phyloP scores from a whole-genome alignment of 495 filamentous ascomycete genomes.

The Thozetella sp. region DNA sequence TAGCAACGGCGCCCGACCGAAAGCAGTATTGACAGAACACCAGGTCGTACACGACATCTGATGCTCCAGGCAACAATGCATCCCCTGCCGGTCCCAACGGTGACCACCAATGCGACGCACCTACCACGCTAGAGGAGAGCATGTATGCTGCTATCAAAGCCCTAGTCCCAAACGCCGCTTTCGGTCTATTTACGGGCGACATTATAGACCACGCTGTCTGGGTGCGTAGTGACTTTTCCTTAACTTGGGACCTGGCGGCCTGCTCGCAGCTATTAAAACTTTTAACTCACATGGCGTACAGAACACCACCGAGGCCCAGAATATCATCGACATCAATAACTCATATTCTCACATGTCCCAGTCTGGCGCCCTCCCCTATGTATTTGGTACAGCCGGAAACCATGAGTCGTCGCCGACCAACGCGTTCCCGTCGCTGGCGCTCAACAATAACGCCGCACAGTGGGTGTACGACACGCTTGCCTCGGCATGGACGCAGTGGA shows the following conservation, averaged over 20 bases:
- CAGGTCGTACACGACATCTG: slow-evolving; percentile 38
- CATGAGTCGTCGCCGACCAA: slow-evolving; percentile 57
- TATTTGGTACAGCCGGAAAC: slow-evolving; percentile 56
- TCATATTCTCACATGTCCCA: slow-evolving; percentile 41
- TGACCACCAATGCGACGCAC: slow-evolving; percentile 52
- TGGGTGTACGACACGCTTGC: slow-evolving; percentile 56
- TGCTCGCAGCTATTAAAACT: background rate
- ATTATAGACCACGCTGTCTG: slow-evolving; percentile 50
- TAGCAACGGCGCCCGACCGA: no score
- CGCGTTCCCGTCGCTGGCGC: slow-evolving; percentile 39
- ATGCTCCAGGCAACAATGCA: slow-evolving; percentile 40
- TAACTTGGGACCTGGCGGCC: slow-evolving; percentile 9
- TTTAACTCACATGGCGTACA: background rate
- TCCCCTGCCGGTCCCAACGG: slow-evolving; percentile 48
- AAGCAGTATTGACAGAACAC: slow-evolving; percentile 2
- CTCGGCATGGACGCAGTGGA: slow-evolving; percentile 46
- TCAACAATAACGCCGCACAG: slow-evolving; percentile 28
- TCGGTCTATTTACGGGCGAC: slow-evolving; percentile 50
- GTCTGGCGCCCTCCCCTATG: slow-evolving; percentile 31
- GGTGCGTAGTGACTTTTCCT: slow-evolving; percentile 12
- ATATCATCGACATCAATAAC: slow-evolving; percentile 39
- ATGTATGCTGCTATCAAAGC: slow-evolving; percentile 49
- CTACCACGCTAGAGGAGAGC: slow-evolving; percentile 49
- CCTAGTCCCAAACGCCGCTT: slow-evolving; percentile 37
- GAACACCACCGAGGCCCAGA: slow-evolving; percentile 32